Conservation (phyloP, 805 yeast genomes). For the Hanseniaspora thailandica region DNA sequence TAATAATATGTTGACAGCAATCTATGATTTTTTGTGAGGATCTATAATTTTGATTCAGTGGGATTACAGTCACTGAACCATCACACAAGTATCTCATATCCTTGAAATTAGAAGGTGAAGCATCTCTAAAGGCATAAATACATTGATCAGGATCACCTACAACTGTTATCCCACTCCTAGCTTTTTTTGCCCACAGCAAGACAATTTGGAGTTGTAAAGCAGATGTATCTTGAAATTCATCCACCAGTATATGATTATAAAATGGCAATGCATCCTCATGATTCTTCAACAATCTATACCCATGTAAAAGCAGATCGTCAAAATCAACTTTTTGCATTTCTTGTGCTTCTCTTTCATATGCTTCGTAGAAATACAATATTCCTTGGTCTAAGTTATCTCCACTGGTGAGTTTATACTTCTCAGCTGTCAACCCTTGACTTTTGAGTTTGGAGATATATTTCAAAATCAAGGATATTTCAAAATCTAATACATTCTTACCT, state of each 20-base stretch:
- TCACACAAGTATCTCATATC: constrained; percentile 39
- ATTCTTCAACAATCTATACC: constrained; percentile 38
- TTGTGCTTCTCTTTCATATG: constrained; percentile 41
- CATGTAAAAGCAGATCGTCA: constrained; percentile 62
- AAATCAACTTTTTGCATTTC: constrained; percentile 50
- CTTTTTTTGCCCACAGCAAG: constrained; percentile 33
- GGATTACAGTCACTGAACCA: constrained; percentile 27
- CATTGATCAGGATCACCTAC: constrained; percentile 98
- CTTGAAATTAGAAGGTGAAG: constrained; percentile 55
- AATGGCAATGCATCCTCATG: constrained; percentile 34
- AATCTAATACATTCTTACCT: constrained; percentile 23
- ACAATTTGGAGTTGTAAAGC: constrained; percentile 61
- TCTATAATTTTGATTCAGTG: constrained; percentile 63
- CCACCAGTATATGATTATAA: constrained; percentile 67
- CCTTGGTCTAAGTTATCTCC: constrained; percentile 26
- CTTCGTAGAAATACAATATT: constrained; percentile 34
- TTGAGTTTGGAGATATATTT: constrained; percentile 46
- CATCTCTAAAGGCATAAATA: constrained; percentile 79
- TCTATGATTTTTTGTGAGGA: constrained; percentile 59
- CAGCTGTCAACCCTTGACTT: constrained; percentile 39
- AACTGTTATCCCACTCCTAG: constrained; percentile 52
- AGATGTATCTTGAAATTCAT: constrained; percentile 91
- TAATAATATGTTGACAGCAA: constrained; percentile 51
- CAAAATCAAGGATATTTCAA: constrained; percentile 33
- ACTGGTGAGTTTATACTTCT: constrained; percentile 26